Evolutionary conservation across 306 rosid genomes (phyloP).

Genomic region (apple (Malus domestica)): ASM211411v1 NC_041799.1:36430001-36430500

Average conservation of each 20-base stretch:
- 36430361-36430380: conserved; percentile 43
- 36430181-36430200: conserved; percentile 29
- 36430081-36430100: conserved; percentile 67
- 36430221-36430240: conserved; percentile 80
- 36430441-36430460: conserved; percentile 30
- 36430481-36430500: conserved; percentile 9
- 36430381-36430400: conserved; percentile 40
- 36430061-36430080: conserved; percentile 50
- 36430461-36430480: conserved; percentile 63
- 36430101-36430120: conserved; percentile 51
- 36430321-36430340: conserved; percentile 29
- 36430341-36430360: conserved; percentile 51
- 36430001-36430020: conserved; percentile 80
- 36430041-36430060: conserved; percentile 45
- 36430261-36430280: conserved; percentile 76
- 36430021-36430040: conserved; percentile 67
- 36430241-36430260: conserved; percentile 89
- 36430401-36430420: conserved; percentile 33
- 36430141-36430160: conserved; percentile 22
- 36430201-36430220: conserved; percentile 76
- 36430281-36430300: conserved; percentile 52
- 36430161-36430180: conserved; percentile 1
- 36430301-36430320: conserved; percentile 83
- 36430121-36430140: conserved; percentile 70
- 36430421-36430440: conserved; percentile 37